These are phyloP conservation scores for Melianthus villosus DNA, from an alignment of 441 rosid genomes.

Conservation along the genomic window DNA sequence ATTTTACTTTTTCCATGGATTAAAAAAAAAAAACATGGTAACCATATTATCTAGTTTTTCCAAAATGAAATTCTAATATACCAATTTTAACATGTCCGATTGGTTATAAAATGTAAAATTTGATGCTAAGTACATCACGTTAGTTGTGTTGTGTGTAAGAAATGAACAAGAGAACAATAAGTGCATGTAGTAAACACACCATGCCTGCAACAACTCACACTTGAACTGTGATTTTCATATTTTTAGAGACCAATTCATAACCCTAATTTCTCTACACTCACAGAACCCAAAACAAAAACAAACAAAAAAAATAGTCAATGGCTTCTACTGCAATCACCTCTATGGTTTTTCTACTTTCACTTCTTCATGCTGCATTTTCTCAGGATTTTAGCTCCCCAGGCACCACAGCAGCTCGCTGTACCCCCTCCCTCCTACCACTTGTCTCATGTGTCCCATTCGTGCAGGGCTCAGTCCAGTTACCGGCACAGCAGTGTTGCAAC, in stretches of 20 bases:
- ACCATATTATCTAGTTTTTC: too few relatives aligned
- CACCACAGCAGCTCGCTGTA: conserved; percentile 27
- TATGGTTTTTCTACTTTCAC: conserved; percentile 12
- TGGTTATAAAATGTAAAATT: too few relatives aligned
- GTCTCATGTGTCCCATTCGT: conserved; percentile 66
- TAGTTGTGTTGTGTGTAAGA: too few relatives aligned
- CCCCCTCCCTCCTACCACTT: conserved; percentile 35
- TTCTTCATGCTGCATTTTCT: conserved; percentile 14
- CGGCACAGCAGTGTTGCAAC: conserved; percentile 46
- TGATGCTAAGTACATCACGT: too few relatives aligned
- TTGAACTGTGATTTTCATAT: too few relatives aligned
- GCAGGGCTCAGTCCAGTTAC: conserved; percentile 39
- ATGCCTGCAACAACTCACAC: too few relatives aligned
- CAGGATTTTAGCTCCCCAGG: conserved; percentile 24
- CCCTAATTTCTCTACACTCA: neutral
- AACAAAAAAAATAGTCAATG: neutral
- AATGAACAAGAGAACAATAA: too few relatives aligned
- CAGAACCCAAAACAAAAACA: neutral
- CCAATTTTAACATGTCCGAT: too few relatives aligned
- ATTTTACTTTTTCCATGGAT: too few relatives aligned
- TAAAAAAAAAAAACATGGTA: too few relatives aligned
- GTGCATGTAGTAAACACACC: too few relatives aligned
- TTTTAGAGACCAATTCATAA: neutral
- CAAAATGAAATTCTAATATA: too few relatives aligned
- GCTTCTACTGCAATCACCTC: conserved; percentile 14